Evolutionary conservation across 1,284 basidiomycete species (phyloP).

Genomic region (Moesziomyces sp.): DNA sequence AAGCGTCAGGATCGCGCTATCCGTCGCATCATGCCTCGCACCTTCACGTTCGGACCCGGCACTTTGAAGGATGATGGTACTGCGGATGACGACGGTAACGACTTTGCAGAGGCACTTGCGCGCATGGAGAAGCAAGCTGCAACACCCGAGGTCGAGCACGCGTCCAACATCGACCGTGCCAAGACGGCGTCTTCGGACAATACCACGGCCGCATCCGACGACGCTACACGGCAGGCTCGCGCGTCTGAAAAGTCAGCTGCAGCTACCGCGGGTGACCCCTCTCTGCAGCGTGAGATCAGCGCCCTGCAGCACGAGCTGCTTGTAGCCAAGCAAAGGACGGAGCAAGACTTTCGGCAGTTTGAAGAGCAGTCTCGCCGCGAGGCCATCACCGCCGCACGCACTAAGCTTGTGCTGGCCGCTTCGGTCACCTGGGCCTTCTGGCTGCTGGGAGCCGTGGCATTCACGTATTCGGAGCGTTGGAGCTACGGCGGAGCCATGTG

Average conservation of each 20-base stretch:
- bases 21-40: constrained; percentile 18
- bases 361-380: constrained; percentile 30
- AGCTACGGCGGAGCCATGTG: constrained; percentile 72
- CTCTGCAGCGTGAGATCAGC: constrained; percentile 26
- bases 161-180: not conserved
- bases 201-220: not conserved
- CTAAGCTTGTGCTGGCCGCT: constrained; percentile 24
- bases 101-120: constrained; percentile 28
- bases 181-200: constrained; percentile 1
- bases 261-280: constrained; percentile 26
- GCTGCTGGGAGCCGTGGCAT: constrained; percentile 73
- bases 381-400: constrained; percentile 16
- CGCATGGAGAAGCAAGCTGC: constrained; percentile 30
- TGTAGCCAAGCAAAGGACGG: constrained; percentile 14
- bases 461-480: constrained; percentile 73
- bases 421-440: constrained; percentile 71
- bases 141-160: not conserved
- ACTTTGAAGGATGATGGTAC: not conserved
- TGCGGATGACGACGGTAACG: not conserved
- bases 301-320: constrained; percentile 24
- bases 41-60: constrained; percentile 18
- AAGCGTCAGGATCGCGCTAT: constrained; percentile 32
- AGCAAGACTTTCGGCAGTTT: constrained; percentile 29
- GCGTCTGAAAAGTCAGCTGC: not conserved
- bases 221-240: not conserved